Percentiles rank a stretch among this genome's conserved stretches.
These are phyloP conservation scores for Rhododendron ferrugineum DNA, from an alignment of 148 eudicot species.

Conservation along the genomic window DNA sequence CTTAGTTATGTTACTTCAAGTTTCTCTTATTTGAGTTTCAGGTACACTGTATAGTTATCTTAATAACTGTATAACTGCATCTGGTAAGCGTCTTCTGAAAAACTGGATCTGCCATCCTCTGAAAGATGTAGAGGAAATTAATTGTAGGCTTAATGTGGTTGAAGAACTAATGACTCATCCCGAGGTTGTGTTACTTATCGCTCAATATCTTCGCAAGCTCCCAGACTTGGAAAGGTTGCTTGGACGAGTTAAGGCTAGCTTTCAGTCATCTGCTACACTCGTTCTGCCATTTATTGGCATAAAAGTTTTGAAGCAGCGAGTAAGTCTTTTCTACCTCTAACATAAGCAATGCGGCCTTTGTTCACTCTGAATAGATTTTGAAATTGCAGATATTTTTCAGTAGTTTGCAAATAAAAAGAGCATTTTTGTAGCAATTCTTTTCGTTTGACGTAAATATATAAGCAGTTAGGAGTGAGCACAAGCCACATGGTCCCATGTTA, in stretches of 20 bases:
- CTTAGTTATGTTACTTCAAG: not conserved
- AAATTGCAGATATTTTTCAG: not conserved
- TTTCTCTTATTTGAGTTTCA: constrained; percentile 26
- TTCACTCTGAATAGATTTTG: not conserved
- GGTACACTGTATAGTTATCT: constrained; percentile 89
- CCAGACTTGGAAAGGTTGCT: constrained; percentile 93
- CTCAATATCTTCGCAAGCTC: constrained; percentile 76
- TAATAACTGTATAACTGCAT: constrained; percentile 64
- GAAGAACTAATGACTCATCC: constrained; percentile 52
- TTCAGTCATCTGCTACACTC: constrained; percentile 66
- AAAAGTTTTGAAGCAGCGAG: constrained; percentile 85
- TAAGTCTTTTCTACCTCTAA: constrained; percentile 27
- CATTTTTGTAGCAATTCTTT: not conserved
- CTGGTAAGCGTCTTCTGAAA: constrained; percentile 90
- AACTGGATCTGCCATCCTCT: constrained; percentile 96
- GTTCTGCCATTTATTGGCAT: constrained; percentile 68
- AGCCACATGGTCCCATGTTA: not conserved
- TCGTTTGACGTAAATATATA: not conserved
- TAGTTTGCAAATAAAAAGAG: not conserved
- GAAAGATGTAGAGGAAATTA: constrained; percentile 63
- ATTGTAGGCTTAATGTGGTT: constrained; percentile 72
- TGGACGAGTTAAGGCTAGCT: constrained; percentile 71
- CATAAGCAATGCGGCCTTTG: not conserved
- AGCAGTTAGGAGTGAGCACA: not conserved
- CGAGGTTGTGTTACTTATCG: constrained; percentile 45